These are phyloP conservation scores for Starmerella cellae DNA, from an alignment of 805 yeast genomes.

Conservation along the genomic window DNA sequence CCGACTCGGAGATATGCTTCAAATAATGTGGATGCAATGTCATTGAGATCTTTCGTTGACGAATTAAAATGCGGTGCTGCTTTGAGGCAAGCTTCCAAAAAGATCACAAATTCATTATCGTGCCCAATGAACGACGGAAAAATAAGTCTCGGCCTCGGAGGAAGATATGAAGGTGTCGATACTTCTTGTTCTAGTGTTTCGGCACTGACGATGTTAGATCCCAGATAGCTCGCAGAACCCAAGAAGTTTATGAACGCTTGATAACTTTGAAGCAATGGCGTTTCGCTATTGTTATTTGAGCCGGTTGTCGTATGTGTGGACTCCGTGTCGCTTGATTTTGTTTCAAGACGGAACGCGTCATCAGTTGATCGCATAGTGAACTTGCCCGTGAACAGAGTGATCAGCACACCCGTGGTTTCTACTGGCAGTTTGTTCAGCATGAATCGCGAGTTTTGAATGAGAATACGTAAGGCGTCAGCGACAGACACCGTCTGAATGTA, in stretches of 20 bases:
- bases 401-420: constrained; percentile 68
- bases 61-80: constrained; percentile 68
- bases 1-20: constrained; percentile 66
- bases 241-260: constrained; percentile 46
- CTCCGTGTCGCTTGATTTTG: neutral
- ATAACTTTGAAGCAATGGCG: constrained; percentile 36
- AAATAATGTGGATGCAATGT: constrained; percentile 61
- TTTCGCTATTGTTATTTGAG: neutral
- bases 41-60: constrained; percentile 51
- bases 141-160: constrained; percentile 79
- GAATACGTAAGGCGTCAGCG: constrained; percentile 62
- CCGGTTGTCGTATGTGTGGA: too few species aligned
- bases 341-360: neutral
- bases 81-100: constrained; percentile 80
- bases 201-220: constrained; percentile 18
- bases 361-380: constrained; percentile 28
- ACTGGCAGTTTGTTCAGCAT: constrained; percentile 59
- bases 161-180: constrained; percentile 43
- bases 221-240: constrained; percentile 19
- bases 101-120: constrained; percentile 79
- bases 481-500: constrained; percentile 57
- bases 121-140: constrained; percentile 78
- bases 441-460: constrained; percentile 51
- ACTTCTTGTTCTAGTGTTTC: constrained; percentile 13
- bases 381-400: constrained; percentile 79